Conservation (phyloP, 192 early-diverging fungal species). For the Gigaspora rosea region DNA sequence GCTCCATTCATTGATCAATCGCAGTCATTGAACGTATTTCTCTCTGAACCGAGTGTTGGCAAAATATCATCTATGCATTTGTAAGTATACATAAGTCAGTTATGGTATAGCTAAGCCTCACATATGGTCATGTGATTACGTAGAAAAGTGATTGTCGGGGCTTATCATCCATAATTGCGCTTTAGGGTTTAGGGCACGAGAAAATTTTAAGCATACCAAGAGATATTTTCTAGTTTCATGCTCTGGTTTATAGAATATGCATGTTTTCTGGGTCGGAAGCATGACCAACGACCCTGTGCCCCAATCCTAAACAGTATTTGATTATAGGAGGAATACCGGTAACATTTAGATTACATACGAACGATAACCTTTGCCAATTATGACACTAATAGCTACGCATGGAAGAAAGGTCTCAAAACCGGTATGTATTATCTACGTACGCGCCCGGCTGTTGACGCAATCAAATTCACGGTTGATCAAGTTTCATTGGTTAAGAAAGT, state of each 20-base stretch:
- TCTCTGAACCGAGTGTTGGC: slow-evolving; percentile 91
- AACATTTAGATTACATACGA: slow-evolving; percentile 34
- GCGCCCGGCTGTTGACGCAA: slow-evolving; percentile 93
- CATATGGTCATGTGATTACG: too few species aligned
- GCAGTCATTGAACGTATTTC: slow-evolving; percentile 93
- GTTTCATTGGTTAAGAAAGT: slow-evolving; percentile 58
- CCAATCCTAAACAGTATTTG: too few species aligned
- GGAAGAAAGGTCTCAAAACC: slow-evolving; percentile 97
- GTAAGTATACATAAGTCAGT: slow-evolving; percentile 9
- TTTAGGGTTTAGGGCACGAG: slow-evolving; percentile 66
- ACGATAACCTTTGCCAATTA: slow-evolving; percentile 72
- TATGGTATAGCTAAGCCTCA: too few species aligned
- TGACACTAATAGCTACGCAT: slow-evolving; percentile 92
- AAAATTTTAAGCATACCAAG: slow-evolving; percentile 74
- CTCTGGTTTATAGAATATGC: too few species aligned
- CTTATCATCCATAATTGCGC: too few species aligned
- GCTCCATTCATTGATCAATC: slow-evolving; percentile 98
- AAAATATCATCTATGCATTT: slow-evolving; percentile 98
- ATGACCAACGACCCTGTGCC: too few species aligned
- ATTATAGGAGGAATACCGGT: slow-evolving; percentile 91
- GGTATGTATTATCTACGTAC: slow-evolving; percentile 99
- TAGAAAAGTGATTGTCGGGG: too few species aligned
- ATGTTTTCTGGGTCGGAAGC: too few species aligned
- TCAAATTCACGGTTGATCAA: slow-evolving; percentile 97
- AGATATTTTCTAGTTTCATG: slow-evolving; percentile 70